phyloP scores from a whole-genome alignment of 73 alveolate genomes.

The Symbiodinium pilosum region DNA sequence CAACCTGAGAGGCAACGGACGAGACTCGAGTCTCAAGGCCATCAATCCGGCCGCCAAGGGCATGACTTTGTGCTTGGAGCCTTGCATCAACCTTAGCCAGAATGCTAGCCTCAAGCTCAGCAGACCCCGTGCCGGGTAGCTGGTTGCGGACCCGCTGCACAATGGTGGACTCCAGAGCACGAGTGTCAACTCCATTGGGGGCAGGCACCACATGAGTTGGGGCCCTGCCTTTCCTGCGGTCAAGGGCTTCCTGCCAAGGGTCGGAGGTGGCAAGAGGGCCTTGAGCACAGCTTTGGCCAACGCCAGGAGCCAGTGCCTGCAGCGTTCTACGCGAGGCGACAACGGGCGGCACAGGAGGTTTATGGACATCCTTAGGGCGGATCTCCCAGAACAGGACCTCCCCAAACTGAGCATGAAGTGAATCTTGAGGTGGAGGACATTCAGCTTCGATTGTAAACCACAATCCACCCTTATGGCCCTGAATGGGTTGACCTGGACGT shows the following conservation, averaged over 20 bases:
- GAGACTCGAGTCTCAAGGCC: background rate
- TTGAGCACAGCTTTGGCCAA: background rate
- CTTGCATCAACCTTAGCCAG: background rate
- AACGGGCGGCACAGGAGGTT: background rate
- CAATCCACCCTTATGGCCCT: background rate
- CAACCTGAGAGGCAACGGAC: background rate
- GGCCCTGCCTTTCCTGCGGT: background rate
- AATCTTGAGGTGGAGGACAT: background rate
- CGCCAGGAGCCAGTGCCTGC: background rate
- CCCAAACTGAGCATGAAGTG: background rate
- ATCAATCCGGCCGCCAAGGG: background rate
- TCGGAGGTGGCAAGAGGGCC: background rate
- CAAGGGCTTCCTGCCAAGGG: background rate
- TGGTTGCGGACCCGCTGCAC: background rate
- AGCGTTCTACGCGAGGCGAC: background rate
- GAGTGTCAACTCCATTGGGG: background rate
- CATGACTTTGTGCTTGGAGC: background rate
- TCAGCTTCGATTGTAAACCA: background rate
- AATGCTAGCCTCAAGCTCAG: background rate
- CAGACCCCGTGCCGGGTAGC: background rate
- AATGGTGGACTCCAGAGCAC: background rate
- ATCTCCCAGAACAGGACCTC: background rate
- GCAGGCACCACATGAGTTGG: background rate
- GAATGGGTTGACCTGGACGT: background rate
- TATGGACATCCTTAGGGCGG: background rate